phyloP scores from a whole-genome alignment of 2,329 filamentous ascomycete species.

The Neospermospora avenae region DNA sequence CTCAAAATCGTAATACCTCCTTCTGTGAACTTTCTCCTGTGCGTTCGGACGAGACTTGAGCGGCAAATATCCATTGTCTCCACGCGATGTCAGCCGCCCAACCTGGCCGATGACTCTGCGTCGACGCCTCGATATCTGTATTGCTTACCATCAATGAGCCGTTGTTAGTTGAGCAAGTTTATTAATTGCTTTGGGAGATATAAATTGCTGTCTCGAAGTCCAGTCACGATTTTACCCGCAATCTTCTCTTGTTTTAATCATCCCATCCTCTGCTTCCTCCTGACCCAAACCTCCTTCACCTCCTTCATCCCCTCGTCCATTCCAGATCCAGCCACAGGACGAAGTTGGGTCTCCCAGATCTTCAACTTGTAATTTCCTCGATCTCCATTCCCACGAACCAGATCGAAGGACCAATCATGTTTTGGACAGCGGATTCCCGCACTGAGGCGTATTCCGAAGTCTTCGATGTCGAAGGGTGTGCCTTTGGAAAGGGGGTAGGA shows the following conservation, averaged over 20 bases:
- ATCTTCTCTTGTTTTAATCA: neutral
- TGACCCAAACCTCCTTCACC: slow-evolving; percentile 22
- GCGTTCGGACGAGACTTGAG: no score
- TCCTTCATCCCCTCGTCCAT: neutral
- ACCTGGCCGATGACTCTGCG: no score
- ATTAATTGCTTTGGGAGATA: neutral
- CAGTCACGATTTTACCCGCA: neutral
- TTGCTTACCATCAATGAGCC: no score
- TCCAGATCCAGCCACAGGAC: slow-evolving; percentile 27
- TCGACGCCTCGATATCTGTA: no score
- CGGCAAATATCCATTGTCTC: no score
- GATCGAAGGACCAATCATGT: slow-evolving; percentile 69
- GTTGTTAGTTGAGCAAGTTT: neutral
- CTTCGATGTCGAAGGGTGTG: slow-evolving; percentile 66
- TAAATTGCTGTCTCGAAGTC: neutral
- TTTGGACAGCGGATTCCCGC: slow-evolving; percentile 65
- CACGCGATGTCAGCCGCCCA: no score
- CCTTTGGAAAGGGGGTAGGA: slow-evolving; percentile 63
- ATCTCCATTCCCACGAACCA: slow-evolving; percentile 60
- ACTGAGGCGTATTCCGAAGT: slow-evolving; percentile 63
- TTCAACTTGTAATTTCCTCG: slow-evolving; percentile 58
- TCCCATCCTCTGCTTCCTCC: slow-evolving; percentile 25
- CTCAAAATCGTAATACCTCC: no score
- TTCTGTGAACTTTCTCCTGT: no score
- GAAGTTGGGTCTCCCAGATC: slow-evolving; percentile 61